Evolutionary conservation across 805 yeast genomes (phyloP).

Genomic region (Helenozyma baotianmanensis): DNA sequence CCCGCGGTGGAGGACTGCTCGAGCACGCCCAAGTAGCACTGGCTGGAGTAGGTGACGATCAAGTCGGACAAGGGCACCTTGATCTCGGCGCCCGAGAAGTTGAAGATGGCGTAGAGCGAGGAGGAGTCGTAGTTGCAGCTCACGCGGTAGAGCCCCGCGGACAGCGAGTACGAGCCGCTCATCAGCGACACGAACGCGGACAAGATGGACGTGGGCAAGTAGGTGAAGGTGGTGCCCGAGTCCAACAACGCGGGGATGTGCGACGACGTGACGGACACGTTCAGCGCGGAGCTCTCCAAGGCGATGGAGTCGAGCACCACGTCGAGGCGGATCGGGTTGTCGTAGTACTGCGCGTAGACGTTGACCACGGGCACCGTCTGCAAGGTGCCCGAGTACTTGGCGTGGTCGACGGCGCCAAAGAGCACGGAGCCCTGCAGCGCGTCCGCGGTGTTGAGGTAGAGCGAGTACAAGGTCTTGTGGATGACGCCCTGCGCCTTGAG

Average conservation of each 20-base stretch:
- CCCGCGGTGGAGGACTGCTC: constrained; percentile 31
- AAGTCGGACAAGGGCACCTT: constrained; percentile 41
- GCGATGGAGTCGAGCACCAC: constrained; percentile 41
- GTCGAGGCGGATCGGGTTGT: constrained; percentile 42
- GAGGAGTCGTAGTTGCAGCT: constrained; percentile 10
- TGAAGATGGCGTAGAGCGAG: constrained; percentile 23
- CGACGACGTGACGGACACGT: constrained; percentile 4
- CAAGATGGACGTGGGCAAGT: constrained; percentile 39
- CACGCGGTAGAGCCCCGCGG: constrained; percentile 6
- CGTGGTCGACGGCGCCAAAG: constrained; percentile 42
- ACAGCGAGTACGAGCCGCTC: constrained; percentile 1
- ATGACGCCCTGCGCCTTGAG: constrained; percentile 57
- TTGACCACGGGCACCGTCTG: constrained; percentile 44
- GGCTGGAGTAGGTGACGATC: constrained; percentile 14
- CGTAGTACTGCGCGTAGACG: constrained; percentile 9
- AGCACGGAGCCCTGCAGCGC: constrained; percentile 30
- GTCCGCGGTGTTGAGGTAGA: constrained; percentile 47
- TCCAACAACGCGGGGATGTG: constrained; percentile 33
- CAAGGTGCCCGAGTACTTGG: constrained; percentile 26
- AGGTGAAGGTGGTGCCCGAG: constrained; percentile 50
- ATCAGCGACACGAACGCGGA: constrained; percentile 11
- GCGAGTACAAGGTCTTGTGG: constrained; percentile 53
- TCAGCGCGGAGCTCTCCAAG: constrained; percentile 12
- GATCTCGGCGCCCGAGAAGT: constrained; percentile 57
- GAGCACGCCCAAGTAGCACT: constrained; percentile 27